A percentile compares a stretch with the other conserved stretches of the same genome.
Evolutionary conservation across 2,329 filamentous ascomycete species (phyloP).

Genomic region (Venturia asperata): DNA sequence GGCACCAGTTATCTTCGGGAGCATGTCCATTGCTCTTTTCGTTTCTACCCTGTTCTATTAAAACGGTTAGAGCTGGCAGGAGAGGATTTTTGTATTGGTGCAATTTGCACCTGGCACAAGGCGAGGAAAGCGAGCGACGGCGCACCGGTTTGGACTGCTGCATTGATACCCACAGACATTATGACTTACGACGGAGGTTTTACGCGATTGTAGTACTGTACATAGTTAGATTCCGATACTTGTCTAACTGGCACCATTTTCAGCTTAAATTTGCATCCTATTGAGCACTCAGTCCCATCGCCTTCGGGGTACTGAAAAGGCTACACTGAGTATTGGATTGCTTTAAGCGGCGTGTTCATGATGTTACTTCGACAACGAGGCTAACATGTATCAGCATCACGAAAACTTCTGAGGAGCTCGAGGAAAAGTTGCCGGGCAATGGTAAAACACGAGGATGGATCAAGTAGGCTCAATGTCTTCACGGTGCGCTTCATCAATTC

Average conservation of each 20-base stretch:
- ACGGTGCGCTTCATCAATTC: no score
- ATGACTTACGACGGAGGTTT: not conserved
- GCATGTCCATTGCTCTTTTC: not conserved
- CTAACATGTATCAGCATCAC: no score
- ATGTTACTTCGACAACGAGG: no score
- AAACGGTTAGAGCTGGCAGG: not conserved
- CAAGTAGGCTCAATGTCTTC: no score
- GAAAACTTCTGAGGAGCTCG: no score
- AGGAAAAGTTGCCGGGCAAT: no score
- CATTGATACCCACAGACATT: constrained; percentile 10
- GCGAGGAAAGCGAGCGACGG: not conserved
- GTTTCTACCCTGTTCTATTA: not conserved
- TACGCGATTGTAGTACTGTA: not conserved
- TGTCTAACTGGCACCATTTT: not conserved
- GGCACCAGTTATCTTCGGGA: not conserved
- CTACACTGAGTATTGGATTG: no score
- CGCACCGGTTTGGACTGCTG: not conserved
- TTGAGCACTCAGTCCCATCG: not conserved
- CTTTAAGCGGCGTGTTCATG: no score
- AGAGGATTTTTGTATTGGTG: not conserved
- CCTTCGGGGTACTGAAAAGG: no score
- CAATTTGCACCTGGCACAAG: not conserved
- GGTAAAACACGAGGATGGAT: no score
- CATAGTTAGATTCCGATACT: not conserved
- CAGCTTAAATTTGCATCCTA: not conserved